Base-by-base conservation (phyloP, 768 basidiomycete genomes). In the Leccinum fibrillosum region DNA sequence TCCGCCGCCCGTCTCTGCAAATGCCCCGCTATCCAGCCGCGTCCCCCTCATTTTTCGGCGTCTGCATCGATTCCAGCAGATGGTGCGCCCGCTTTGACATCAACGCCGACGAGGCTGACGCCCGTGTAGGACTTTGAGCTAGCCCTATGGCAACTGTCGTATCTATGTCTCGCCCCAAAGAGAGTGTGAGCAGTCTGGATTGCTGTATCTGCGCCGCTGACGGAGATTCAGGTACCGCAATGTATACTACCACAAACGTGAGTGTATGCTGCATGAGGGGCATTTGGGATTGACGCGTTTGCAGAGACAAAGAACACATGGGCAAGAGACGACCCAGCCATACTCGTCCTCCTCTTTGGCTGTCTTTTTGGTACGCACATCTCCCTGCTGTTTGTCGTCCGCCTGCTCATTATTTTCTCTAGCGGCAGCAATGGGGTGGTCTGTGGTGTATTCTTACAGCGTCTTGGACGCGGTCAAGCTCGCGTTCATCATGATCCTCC, bases 191-290 rank as follows among this genome's bases (percentile, higher is more conserved):
- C 69, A 30, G 25, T 28, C 5, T 50, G 8, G 0, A 12, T 49
- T 17, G 15, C 26, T 4, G 17, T 51, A 6, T 50, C 1, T 39
- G 23, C 32, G 49, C 34, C 34, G 44, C 55, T 74, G 62, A 68
- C 63, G 51, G 21, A 19, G 48, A 28, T 10, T 9, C 66, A 93
- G 91, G 17, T 94, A 97, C 74, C 88, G 94, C 52, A 96, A 98
- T 74, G 95, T 97, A 7, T 98, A 98, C 72, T 97, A 95, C 69
- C 95, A 97, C 76, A 95, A 95, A 75, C 92, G 95, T 95, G 69
- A 68, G 87, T 74, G 52, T 45, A 30, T 0, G 3, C 52, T 5
- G 51, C 42, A 45, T 47, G 10, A 10, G 17, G 0, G 3, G 39
- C n/a, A 2, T 21, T 9, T 4, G 32, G 17, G 59, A 32, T n/a